phyloP scores from a whole-genome alignment of 768 basidiomycete species.

The Leucocoprinus sp. region DNA sequence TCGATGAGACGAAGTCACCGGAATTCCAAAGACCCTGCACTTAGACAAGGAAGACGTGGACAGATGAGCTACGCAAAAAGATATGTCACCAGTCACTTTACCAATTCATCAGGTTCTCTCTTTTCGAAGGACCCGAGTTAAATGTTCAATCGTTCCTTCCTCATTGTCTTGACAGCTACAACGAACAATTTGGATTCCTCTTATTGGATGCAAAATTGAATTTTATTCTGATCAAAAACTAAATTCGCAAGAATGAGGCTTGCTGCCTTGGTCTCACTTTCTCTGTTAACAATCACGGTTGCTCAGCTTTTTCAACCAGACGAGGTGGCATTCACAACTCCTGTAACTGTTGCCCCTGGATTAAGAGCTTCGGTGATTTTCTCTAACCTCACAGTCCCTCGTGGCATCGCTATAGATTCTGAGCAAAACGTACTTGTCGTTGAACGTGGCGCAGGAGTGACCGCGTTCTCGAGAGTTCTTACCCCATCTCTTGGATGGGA shows the following conservation, averaged over 20 bases:
- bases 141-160: neutral
- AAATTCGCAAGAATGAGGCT: neutral
- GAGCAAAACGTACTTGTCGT: constrained; percentile 32
- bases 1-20: constrained; percentile 14
- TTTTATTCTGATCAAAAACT: too few species aligned
- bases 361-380: constrained; percentile 29
- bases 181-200: neutral
- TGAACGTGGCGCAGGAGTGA: constrained; percentile 35
- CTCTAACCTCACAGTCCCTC: constrained; percentile 33
- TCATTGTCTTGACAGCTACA: neutral
- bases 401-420: constrained; percentile 33
- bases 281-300: neutral
- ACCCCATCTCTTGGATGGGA: constrained; percentile 24
- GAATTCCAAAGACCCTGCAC: constrained; percentile 20
- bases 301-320: constrained; percentile 21
- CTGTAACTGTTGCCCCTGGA: constrained; percentile 27
- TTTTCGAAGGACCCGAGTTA: neutral
- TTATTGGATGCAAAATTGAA: neutral
- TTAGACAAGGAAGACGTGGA: constrained; percentile 15
- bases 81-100: constrained; percentile 3
- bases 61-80: constrained; percentile 13
- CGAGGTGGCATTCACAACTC: constrained; percentile 25
- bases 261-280: neutral
- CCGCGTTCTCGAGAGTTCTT: constrained; percentile 24
- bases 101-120: neutral